Percentiles rank a stretch among this genome's conserved stretches.
phyloP scores from a whole-genome alignment of 805 yeast genomes.

The Metschnikowia corniflorae region DNA sequence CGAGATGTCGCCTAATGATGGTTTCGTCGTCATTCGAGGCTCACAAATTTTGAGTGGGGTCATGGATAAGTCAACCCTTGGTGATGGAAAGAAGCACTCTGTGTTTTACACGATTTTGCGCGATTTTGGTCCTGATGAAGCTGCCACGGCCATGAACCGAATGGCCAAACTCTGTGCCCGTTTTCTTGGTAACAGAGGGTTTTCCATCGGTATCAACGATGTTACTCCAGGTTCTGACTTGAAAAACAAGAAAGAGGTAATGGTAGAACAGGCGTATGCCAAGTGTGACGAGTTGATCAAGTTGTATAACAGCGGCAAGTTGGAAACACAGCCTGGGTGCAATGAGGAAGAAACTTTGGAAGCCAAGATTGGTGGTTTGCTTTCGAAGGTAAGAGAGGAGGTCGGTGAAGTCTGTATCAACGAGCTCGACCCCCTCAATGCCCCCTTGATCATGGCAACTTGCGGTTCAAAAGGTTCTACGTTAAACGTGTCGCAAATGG shows the following conservation, averaged over 20 bases:
- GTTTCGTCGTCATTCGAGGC: slow-evolving; percentile 86
- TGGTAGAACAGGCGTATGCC: slow-evolving; percentile 87
- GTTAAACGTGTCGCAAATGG: slow-evolving; percentile 98
- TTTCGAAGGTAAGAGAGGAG: slow-evolving; percentile 97
- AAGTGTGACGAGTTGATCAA: slow-evolving; percentile 90
- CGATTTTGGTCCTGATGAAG: slow-evolving; percentile 96
- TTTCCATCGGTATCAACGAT: slow-evolving; percentile 95
- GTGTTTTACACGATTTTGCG: slow-evolving; percentile 92
- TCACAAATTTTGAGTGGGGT: slow-evolving; percentile 87
- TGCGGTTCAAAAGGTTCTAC: slow-evolving; percentile 99
- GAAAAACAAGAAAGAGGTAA: slow-evolving; percentile 71
- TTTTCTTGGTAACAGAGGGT: slow-evolving; percentile 90
- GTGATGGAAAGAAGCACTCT: slow-evolving; percentile 97
- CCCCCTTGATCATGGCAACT: slow-evolving; percentile 97
- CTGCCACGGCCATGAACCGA: slow-evolving; percentile 94
- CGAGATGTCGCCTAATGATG: slow-evolving; percentile 98
- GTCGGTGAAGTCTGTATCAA: slow-evolving; percentile 97
- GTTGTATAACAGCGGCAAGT: slow-evolving; percentile 72
- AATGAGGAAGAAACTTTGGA: slow-evolving; percentile 97
- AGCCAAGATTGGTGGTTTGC: slow-evolving; percentile 92
- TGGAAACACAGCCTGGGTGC: slow-evolving; percentile 99
- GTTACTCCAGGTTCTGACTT: slow-evolving; percentile 89
- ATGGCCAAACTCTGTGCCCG: slow-evolving; percentile 99
- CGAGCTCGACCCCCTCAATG: slow-evolving; percentile 85
- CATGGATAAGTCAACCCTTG: slow-evolving; percentile 94